These are phyloP conservation scores for Aspergillaceae sp. DNA, from an alignment of 2,329 filamentous ascomycete species.

Conservation along the genomic window DNA sequence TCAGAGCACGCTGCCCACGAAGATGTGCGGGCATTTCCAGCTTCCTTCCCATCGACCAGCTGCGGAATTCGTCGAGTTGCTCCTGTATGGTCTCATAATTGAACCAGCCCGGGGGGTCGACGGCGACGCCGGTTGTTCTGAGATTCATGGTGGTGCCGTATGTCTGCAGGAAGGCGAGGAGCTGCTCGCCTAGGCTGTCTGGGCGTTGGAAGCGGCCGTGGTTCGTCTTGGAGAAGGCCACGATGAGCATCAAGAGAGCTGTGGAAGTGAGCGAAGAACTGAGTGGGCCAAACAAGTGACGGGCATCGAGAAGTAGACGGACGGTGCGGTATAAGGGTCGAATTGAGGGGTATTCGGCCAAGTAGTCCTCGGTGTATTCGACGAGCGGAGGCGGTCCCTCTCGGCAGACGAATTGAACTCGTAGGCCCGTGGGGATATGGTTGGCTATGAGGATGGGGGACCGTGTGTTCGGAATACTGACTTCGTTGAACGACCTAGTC, in stretches of 20 bases:
- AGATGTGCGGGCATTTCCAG: conserved; percentile 16
- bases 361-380: conserved; percentile 39
- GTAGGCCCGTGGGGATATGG: conserved; percentile 42
- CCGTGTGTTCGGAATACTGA: conserved; percentile 16
- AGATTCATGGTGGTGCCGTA: conserved; percentile 41
- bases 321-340: conserved; percentile 42
- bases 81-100: conserved; percentile 9
- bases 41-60: too few relatives aligned
- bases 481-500: conserved; percentile 10
- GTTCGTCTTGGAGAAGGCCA: conserved; percentile 43
- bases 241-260: conserved; percentile 49
- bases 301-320: conserved; percentile 44
- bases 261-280: conserved; percentile 47
- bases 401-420: conserved; percentile 45
- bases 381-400: conserved; percentile 32
- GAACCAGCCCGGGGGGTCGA: conserved; percentile 41
- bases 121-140: conserved; percentile 39
- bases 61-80: neutral
- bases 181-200: conserved; percentile 32
- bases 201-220: conserved; percentile 22
- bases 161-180: conserved; percentile 44
- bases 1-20: conserved; percentile 33
- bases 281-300: conserved; percentile 41
- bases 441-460: conserved; percentile 26
- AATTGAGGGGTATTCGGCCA: conserved; percentile 43